Evolutionary conservation across 352 stramenopile genomes (phyloP).

Genomic region (Pythium apleroticum): DNA sequence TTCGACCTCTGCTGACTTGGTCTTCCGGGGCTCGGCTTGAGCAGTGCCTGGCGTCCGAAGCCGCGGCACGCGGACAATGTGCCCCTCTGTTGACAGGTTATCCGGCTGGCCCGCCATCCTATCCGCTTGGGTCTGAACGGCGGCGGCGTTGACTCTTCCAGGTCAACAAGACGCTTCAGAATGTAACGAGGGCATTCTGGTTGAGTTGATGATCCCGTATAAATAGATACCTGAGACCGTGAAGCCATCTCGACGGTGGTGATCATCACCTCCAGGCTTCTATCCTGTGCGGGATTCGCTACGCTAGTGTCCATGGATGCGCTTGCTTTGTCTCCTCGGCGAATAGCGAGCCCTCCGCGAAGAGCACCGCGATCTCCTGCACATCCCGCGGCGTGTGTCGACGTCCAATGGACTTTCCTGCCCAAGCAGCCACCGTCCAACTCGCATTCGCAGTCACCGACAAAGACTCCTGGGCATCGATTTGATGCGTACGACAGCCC

Average conservation of each 20-base stretch:
- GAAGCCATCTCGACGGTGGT: neutral
- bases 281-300: neutral
- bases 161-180: neutral
- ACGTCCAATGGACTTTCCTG: constrained; percentile 61
- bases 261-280: neutral
- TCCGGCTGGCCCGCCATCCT: neutral
- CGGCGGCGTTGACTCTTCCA: neutral
- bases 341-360: neutral
- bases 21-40: neutral
- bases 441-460: neutral
- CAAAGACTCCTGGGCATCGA: neutral
- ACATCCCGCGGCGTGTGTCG: constrained; percentile 12
- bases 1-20: constrained; percentile 13
- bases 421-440: constrained; percentile 21
- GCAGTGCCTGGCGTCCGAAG: neutral
- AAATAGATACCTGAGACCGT: constrained; percentile 1
- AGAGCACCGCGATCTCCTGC: neutral
- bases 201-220: neutral
- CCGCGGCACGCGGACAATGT: neutral
- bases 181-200: neutral
- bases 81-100: neutral
- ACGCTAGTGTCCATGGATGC: neutral
- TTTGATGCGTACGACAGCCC: constrained; percentile 17
- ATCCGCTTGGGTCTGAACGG: neutral
- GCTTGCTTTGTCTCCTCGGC: constrained; percentile 14